Percentiles rank a stretch among this genome's conserved stretches.
phyloP scores from a whole-genome alignment of 2,329 filamentous ascomycete genomes.

The Trichoderma sp. region DNA sequence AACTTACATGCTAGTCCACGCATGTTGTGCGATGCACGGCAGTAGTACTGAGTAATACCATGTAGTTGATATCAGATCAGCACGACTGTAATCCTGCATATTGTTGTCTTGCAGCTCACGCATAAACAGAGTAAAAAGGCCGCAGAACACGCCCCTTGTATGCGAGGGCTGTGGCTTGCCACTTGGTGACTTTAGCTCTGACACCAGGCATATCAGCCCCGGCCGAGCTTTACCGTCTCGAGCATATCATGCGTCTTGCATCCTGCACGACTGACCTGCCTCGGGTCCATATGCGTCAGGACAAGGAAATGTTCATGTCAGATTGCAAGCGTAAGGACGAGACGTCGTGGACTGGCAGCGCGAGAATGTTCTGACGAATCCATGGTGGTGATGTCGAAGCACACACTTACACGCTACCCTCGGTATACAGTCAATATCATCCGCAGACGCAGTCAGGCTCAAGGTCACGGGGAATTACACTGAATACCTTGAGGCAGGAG shows the following conservation, averaged over 20 bases:
- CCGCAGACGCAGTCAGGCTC: too few species aligned
- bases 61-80: too few species aligned
- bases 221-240: neutral
- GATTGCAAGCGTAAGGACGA: neutral
- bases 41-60: neutral
- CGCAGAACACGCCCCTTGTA: neutral
- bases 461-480: too few species aligned
- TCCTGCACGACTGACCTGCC: conserved; percentile 2
- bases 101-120: neutral
- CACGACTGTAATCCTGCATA: neutral
- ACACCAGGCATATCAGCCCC: neutral
- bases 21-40: neutral
- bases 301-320: neutral
- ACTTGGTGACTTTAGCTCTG: conserved; percentile 1
- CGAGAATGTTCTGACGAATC: too few species aligned
- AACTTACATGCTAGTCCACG: neutral
- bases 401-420: too few species aligned
- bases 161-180: conserved; percentile 1
- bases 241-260: neutral
- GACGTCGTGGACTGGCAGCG: neutral
- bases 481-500: too few species aligned
- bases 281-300: neutral
- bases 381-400: too few species aligned
- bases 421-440: too few species aligned
- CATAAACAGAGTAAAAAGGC: neutral